Conservation (phyloP, 208 protist genomes). For the Herpetomonas samuelpessoai region DNA sequence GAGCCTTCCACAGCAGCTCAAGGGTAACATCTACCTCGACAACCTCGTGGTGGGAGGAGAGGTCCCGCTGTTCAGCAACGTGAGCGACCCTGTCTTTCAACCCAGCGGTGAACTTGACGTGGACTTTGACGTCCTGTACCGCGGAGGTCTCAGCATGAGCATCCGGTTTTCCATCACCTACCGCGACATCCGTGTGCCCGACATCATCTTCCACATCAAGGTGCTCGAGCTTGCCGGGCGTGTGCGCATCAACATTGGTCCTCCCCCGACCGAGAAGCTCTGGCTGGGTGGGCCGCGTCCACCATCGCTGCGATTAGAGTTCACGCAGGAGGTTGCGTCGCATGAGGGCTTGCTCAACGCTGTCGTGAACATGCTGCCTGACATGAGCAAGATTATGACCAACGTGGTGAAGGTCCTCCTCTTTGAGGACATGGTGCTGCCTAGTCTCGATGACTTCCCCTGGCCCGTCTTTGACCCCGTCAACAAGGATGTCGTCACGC, state of each 20-base stretch:
- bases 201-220: conserved; percentile 73
- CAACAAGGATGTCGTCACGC: too few relatives aligned
- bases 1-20: conserved; percentile 51
- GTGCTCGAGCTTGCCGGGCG: conserved; percentile 75
- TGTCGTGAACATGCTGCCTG: conserved; percentile 62
- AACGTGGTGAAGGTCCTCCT: conserved; percentile 72
- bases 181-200: conserved; percentile 56
- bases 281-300: conserved; percentile 56
- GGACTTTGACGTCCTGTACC: conserved; percentile 85
- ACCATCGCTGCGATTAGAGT: conserved; percentile 69
- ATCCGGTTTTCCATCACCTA: conserved; percentile 71
- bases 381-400: conserved; percentile 65
- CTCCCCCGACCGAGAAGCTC: conserved; percentile 73
- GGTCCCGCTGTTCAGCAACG: conserved; percentile 68
- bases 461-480: conserved; percentile 68
- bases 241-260: conserved; percentile 65
- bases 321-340: conserved; percentile 76
- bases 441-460: conserved; percentile 85
- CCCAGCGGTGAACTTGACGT: conserved; percentile 69
- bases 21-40: conserved; percentile 68
- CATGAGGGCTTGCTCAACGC: conserved; percentile 65
- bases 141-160: conserved; percentile 62
- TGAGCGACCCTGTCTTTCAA: conserved; percentile 48
- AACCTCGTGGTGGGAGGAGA: conserved; percentile 67
- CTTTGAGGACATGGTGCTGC: conserved; percentile 75